Conservation (phyloP, 176 grass and related monocot genomes). For the Triticum urartu region DNA sequence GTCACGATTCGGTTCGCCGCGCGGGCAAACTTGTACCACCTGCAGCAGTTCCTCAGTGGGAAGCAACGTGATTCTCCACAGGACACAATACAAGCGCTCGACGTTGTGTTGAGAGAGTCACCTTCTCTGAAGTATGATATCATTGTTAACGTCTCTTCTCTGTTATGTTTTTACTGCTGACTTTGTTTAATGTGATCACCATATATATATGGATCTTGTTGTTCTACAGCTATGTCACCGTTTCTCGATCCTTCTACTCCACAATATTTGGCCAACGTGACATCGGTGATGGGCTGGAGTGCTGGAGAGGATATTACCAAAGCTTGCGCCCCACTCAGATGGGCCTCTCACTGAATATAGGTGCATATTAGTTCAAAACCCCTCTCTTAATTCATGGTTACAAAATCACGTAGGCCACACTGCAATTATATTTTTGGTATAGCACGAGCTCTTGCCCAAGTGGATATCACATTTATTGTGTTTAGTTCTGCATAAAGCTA, state of each 20-base stretch:
- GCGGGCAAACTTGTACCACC: conserved; percentile 46
- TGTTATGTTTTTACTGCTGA: not conserved
- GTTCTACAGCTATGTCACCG: conserved; percentile 60
- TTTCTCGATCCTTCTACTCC: conserved; percentile 79
- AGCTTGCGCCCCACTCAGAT: conserved; percentile 84
- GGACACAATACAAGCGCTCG: conserved; percentile 74
- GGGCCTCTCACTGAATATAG: conserved; percentile 76
- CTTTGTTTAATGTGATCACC: conserved; percentile 2
- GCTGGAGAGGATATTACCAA: conserved; percentile 85
- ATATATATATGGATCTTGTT: not conserved
- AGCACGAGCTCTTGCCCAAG: not conserved
- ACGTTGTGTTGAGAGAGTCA: conserved; percentile 72
- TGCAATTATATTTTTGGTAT: not conserved
- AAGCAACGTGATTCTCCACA: conserved; percentile 50
- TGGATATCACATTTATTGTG: not conserved
- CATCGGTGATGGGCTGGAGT: conserved; percentile 70
- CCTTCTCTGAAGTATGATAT: conserved; percentile 56
- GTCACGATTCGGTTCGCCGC: conserved; percentile 47
- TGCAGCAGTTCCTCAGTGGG: conserved; percentile 49
- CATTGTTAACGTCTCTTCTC: not conserved
- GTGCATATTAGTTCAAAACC: conserved; percentile 34
- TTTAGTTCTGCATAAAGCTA: not conserved
- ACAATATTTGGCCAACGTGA: conserved; percentile 30
- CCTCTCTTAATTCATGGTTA: not conserved
- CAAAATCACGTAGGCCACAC: not conserved